Evolutionary conservation across 768 basidiomycete genomes (phyloP).

Genomic region (Sporobolomyces roseus): DNA sequence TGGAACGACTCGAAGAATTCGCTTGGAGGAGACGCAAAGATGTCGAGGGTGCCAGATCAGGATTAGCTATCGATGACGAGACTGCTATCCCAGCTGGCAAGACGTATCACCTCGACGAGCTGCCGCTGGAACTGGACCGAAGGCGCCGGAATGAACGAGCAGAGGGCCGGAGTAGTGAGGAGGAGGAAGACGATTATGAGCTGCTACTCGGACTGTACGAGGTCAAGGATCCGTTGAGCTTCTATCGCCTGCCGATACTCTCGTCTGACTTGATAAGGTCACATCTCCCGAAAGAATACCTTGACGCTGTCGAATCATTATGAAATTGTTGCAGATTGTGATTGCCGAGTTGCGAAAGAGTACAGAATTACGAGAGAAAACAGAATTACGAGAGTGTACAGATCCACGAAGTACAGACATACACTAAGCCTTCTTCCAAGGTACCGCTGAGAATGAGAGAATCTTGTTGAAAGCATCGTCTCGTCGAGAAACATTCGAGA

Average conservation of each 20-base stretch:
- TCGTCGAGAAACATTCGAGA: slow-evolving; percentile 19
- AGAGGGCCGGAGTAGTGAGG: neutral
- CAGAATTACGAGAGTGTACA: no score
- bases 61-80: neutral
- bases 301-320: slow-evolving; percentile 21
- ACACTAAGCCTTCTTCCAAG: neutral
- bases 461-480: slow-evolving; percentile 37
- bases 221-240: slow-evolving; percentile 11
- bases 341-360: no score
- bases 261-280: slow-evolving; percentile 3
- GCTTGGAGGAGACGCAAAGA: slow-evolving; percentile 15
- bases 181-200: neutral
- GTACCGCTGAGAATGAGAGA: neutral
- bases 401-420: no score
- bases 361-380: no score
- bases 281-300: slow-evolving; percentile 30
- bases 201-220: slow-evolving; percentile 22
- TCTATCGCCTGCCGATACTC: slow-evolving; percentile 20
- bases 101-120: slow-evolving; percentile 19
- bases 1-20: slow-evolving; percentile 11
- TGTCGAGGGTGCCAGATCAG: neutral
- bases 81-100: slow-evolving; percentile 29
- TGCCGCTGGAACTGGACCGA: neutral
- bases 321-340: slow-evolving; percentile 1
- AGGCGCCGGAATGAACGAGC: neutral